A percentile compares a stretch with the other conserved stretches of the same genome.
phyloP scores from a whole-genome alignment of 345 rosid genomes.

The Psidium friedrichsthalianum region DNA sequence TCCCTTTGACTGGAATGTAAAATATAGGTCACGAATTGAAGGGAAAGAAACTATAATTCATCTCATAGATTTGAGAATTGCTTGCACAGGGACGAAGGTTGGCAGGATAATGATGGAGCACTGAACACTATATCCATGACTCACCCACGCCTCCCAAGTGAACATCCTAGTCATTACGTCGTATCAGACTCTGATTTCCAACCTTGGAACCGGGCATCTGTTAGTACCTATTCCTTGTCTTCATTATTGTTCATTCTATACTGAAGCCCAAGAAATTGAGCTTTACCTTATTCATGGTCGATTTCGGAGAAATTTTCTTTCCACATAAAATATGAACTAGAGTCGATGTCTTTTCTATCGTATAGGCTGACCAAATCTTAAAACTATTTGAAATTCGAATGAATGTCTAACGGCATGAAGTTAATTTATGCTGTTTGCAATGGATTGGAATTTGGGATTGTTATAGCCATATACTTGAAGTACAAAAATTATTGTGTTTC shows the following conservation, averaged over 20 bases:
- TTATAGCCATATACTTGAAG: background rate
- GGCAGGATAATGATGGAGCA: slow-evolving; percentile 97
- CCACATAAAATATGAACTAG: background rate
- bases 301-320: background rate
- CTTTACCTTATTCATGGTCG: background rate
- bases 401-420: background rate
- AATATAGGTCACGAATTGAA: background rate
- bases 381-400: background rate
- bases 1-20: background rate
- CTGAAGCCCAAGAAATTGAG: background rate
- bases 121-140: slow-evolving; percentile 91
- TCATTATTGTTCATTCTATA: background rate
- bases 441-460: background rate
- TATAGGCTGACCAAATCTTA: too few relatives aligned
- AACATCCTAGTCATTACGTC: slow-evolving; percentile 49
- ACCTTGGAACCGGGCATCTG: slow-evolving; percentile 73
- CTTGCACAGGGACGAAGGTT: slow-evolving; percentile 72
- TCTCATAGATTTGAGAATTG: background rate
- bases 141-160: slow-evolving; percentile 72
- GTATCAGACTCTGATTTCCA: slow-evolving; percentile 50
- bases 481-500: background rate
- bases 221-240: slow-evolving; percentile 21
- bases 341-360: background rate
- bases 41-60: background rate
- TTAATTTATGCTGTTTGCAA: background rate